Evolutionary conservation across 2,329 filamentous ascomycete species (phyloP).

Genomic region (Neonectria hederae): DNA sequence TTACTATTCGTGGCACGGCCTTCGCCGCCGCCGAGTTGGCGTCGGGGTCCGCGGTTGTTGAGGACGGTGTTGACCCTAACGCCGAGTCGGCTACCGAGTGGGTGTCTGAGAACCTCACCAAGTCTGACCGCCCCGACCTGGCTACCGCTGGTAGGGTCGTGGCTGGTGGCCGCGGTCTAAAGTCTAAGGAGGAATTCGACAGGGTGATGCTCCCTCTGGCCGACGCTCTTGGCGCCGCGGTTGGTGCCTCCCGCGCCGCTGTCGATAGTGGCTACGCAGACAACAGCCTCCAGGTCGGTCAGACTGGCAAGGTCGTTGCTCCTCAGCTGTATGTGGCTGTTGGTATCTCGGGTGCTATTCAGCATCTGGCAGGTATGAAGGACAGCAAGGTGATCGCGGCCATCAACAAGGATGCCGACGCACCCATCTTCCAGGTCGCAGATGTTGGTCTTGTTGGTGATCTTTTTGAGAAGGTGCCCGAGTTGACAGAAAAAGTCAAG

Average conservation of each 20-base stretch:
- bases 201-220: slow-evolving; percentile 90
- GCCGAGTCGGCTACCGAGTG: slow-evolving; percentile 79
- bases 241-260: slow-evolving; percentile 92
- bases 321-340: slow-evolving; percentile 95
- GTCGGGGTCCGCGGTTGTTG: slow-evolving; percentile 78
- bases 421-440: slow-evolving; percentile 97
- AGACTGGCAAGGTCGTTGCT: slow-evolving; percentile 98
- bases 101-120: slow-evolving; percentile 92
- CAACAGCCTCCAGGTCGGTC: slow-evolving; percentile 97
- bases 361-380: slow-evolving; percentile 99
- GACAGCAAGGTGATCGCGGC: slow-evolving; percentile 99
- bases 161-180: slow-evolving; percentile 91
- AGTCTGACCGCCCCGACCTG: slow-evolving; percentile 93
- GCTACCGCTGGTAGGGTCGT: slow-evolving; percentile 90
- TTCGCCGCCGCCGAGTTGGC: slow-evolving; percentile 80
- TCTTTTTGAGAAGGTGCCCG: slow-evolving; percentile 93
- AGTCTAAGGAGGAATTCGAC: slow-evolving; percentile 98
- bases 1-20: slow-evolving; percentile 93
- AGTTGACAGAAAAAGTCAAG: slow-evolving; percentile 95
- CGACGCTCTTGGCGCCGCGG: slow-evolving; percentile 91
- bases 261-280: slow-evolving; percentile 98
- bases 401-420: slow-evolving; percentile 98
- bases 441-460: slow-evolving; percentile 96
- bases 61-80: slow-evolving; percentile 87
- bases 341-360: slow-evolving; percentile 96